phyloP scores from a whole-genome alignment of 768 basidiomycete species.

The Dioszegia hungarica region DNA sequence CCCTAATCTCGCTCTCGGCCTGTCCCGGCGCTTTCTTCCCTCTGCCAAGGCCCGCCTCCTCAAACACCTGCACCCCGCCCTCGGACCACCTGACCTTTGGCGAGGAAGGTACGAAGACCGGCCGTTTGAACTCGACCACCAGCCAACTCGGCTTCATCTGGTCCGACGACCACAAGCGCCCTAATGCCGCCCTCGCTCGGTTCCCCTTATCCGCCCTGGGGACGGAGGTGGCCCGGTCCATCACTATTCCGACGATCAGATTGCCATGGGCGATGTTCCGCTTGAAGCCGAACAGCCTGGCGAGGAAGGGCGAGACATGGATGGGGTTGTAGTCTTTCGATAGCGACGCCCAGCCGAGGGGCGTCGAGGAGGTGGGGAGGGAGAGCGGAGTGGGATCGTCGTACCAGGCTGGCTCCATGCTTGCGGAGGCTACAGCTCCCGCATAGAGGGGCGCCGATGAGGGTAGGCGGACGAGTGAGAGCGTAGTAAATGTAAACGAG shows the following conservation, averaged over 20 bases:
- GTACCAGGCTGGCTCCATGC: not conserved
- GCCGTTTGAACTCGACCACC: constrained; percentile 19
- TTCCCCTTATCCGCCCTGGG: not conserved
- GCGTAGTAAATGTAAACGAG: not conserved
- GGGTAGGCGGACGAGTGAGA: not conserved
- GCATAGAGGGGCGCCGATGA: not conserved
- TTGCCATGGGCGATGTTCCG: constrained; percentile 25
- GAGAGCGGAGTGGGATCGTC: constrained; percentile 8
- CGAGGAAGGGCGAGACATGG: constrained; percentile 14
- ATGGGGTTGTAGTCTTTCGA: constrained; percentile 33
- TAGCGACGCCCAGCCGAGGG: constrained; percentile 14
- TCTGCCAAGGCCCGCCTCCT: not conserved
- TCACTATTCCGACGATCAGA: constrained; percentile 5
- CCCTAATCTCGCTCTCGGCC: not conserved
- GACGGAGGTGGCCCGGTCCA: not conserved
- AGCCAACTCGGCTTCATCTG: constrained; percentile 5
- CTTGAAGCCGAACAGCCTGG: constrained; percentile 17
- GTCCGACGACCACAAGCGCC: not conserved
- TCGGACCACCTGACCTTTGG: constrained; percentile 6
- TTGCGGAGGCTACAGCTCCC: not conserved
- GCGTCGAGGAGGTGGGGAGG: not conserved
- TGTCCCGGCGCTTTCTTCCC: not conserved
- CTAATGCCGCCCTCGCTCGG: not conserved
- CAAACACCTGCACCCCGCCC: constrained; percentile 2
- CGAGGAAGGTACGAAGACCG: constrained; percentile 12